These are phyloP conservation scores for Umbelopsis sp. DNA, from an alignment of 192 early-diverging fungal genomes.

Conservation along the genomic window DNA sequence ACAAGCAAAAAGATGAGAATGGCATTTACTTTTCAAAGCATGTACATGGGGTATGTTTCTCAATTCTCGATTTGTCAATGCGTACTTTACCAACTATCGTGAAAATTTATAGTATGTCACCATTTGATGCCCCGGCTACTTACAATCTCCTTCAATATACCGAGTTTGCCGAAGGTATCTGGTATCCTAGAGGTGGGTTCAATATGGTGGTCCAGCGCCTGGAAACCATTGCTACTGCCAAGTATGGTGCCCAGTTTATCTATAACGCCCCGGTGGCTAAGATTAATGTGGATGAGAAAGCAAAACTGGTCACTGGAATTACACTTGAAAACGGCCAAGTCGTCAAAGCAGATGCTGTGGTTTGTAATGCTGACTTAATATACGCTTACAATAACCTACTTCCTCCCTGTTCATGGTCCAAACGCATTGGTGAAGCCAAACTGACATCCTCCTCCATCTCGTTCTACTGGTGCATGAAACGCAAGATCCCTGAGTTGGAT, in stretches of 20 bases:
- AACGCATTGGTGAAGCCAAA: constrained; percentile 41
- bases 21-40: constrained; percentile 64
- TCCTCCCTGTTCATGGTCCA: constrained; percentile 43
- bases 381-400: constrained; percentile 53
- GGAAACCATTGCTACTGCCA: constrained; percentile 45
- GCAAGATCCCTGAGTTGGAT: constrained; percentile 47
- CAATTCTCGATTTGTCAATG: not conserved
- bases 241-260: constrained; percentile 43
- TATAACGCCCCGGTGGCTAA: constrained; percentile 44
- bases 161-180: constrained; percentile 58
- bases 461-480: constrained; percentile 56
- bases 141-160: constrained; percentile 59
- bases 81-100: not conserved
- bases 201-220: constrained; percentile 49
- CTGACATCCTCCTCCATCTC: constrained; percentile 57
- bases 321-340: constrained; percentile 45
- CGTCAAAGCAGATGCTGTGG: constrained; percentile 54
- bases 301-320: constrained; percentile 48
- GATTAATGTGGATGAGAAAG: constrained; percentile 41
- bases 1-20: constrained; percentile 53
- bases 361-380: constrained; percentile 60
- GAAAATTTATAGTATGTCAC: constrained; percentile 48
- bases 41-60: constrained; percentile 61
- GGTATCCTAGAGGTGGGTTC: constrained; percentile 62
- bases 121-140: constrained; percentile 61